Conservation (phyloP, 1,284 basidiomycete genomes). For the Cryptococcus maquisensis region DNA sequence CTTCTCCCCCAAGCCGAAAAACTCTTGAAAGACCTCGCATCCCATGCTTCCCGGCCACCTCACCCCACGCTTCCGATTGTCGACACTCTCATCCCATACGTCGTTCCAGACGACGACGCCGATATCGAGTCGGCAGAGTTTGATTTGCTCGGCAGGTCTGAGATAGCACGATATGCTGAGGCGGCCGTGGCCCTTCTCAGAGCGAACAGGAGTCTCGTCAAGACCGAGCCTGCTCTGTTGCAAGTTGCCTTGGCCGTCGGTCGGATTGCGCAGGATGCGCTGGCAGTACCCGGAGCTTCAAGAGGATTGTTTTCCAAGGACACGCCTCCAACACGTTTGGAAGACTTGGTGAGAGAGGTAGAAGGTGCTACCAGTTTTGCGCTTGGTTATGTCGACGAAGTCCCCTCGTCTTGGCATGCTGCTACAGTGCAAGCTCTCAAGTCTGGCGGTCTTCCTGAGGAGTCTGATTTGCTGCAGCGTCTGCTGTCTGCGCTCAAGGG, state of each 20-base stretch:
- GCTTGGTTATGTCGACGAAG: conserved; percentile 54
- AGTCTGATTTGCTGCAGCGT: conserved; percentile 32
- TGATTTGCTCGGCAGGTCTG: conserved; percentile 48
- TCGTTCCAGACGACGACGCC: neutral
- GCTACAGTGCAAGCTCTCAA: conserved; percentile 49
- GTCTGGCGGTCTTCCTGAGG: conserved; percentile 6
- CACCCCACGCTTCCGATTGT: conserved; percentile 61
- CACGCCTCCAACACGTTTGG: conserved; percentile 49
- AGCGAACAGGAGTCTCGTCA: conserved; percentile 61
- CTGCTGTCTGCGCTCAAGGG: conserved; percentile 25
- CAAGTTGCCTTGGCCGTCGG: conserved; percentile 36
- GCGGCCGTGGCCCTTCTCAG: conserved; percentile 61
- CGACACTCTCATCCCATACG: conserved; percentile 52
- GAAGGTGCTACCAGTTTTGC: conserved; percentile 67
- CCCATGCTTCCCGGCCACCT: conserved; percentile 49
- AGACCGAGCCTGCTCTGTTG: conserved; percentile 28
- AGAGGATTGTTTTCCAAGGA: conserved; percentile 55
- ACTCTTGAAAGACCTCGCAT: conserved; percentile 13
- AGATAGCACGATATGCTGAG: conserved; percentile 62
- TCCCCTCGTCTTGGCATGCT: conserved; percentile 53
- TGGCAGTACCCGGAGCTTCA: conserved; percentile 53
- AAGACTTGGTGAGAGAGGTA: conserved; percentile 54
- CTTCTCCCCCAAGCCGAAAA: conserved; percentile 24
- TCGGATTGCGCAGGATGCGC: conserved; percentile 49
- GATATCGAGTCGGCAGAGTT: conserved; percentile 22